Base-by-base conservation (phyloP, 169 alveolate species). In the Plasmodium adleri region DNA sequence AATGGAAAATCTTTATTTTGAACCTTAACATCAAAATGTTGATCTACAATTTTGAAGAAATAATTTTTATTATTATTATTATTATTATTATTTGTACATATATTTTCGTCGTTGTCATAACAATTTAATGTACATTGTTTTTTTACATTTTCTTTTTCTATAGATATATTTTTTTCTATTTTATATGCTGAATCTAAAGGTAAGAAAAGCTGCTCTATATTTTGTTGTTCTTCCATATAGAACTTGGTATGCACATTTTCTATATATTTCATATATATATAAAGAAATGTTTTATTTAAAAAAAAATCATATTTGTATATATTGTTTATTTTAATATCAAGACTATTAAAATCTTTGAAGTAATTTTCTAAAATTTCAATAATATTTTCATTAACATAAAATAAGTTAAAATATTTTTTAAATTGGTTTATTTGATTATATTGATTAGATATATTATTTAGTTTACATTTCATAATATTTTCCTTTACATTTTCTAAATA, bases 251-350 rank as follows among this genome's bases (percentile, higher is more conserved):
- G 62, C 22, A 75, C 68, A 75, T 75, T 75, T 75, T 75, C 88
- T 49, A 75, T 26, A 75, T 47, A 63, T 63, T 75, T 75, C 28
- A 75, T 15, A 62, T 75, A 75, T 75, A 75, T 49, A 49, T 63
- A 75, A 47, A 47, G 49, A 39, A 75, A 75, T 26, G 88, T 47
- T 63, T 26, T 75, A 75, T 75, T 75, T 75, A 75, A 50, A 54
- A 75, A 75, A 39, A 75, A 75, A 75, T 64, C 75, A 49, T 75
- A 75, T 13, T 75, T 24, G 43, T 63, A 75, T 17, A 75, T 39
- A 24, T 43, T 75, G 20, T 64, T 28, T 67, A 75, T 56, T 75
- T 63, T 75, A 45, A 75, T 50, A 13, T 75, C 43, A 26, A 43
- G 43, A 52, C 12, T 49, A 12, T 75, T 49, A 22, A 75, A 8